Evolutionary conservation across 2,329 filamentous ascomycete species (phyloP).

Genomic region (Thielaviopsis euricoi): DNA sequence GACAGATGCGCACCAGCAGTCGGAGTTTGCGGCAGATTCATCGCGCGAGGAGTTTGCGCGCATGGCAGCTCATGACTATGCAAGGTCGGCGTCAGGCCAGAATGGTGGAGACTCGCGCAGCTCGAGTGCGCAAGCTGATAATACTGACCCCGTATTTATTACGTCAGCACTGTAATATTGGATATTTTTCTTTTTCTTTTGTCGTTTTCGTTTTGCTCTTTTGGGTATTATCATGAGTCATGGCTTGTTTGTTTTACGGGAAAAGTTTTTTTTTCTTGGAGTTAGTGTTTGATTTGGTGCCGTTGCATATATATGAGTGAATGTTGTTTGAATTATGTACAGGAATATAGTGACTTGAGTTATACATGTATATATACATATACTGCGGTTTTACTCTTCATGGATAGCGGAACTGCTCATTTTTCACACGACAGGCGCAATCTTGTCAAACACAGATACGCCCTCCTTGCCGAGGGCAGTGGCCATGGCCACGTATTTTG

Average conservation of each 20-base stretch:
- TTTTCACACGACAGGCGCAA: conserved; percentile 20
- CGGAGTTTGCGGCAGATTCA: not conserved
- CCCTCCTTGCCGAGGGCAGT: conserved; percentile 53
- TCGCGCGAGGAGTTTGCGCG: not conserved
- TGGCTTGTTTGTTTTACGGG: not conserved
- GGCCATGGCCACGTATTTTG: conserved; percentile 48
- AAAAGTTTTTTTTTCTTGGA: not conserved
- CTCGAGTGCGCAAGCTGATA: not conserved
- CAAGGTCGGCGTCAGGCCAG: not conserved
- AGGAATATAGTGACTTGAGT: too few species aligned
- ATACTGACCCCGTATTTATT: not conserved
- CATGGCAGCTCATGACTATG: not conserved
- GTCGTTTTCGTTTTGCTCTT: too few species aligned
- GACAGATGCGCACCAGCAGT: not conserved
- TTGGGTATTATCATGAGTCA: not conserved
- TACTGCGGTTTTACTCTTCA: too few species aligned
- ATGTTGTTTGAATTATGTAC: not conserved
- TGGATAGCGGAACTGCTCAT: not conserved
- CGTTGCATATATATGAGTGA: not conserved
- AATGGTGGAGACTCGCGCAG: not conserved
- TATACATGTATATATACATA: not conserved
- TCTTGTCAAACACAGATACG: conserved; percentile 42
- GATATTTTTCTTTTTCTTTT: too few species aligned
- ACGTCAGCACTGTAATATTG: not conserved
- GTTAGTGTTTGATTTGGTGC: not conserved